Conservation (phyloP, 78 protist genomes). For the Creolimax fragrantissima region DNA sequence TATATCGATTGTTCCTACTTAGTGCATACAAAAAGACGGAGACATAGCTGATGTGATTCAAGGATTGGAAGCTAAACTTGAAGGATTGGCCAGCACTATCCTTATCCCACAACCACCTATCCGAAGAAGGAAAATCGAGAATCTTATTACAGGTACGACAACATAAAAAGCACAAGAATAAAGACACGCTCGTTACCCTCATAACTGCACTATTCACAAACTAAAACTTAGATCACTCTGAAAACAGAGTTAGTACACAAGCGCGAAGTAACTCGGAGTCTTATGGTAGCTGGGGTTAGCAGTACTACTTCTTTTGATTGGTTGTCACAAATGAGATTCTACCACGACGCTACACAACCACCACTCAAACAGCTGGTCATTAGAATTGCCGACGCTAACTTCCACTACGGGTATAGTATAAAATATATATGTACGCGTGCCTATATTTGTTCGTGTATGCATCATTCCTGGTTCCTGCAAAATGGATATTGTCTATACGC, state of each 20-base stretch:
- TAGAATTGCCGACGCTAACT: constrained; percentile 75
- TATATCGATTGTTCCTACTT: too few species aligned
- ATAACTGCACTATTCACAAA: too few species aligned
- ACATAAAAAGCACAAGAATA: too few species aligned
- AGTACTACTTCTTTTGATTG: constrained; percentile 63
- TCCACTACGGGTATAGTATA: constrained; percentile 88
- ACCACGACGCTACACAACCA: constrained; percentile 36
- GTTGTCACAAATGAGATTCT: constrained; percentile 83
- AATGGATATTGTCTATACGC: too few species aligned
- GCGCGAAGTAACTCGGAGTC: constrained; percentile 65
- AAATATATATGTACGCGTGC: constrained; percentile 86
- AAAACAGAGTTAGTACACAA: constrained; percentile 85
- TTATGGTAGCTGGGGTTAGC: constrained; percentile 6
- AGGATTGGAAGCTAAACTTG: constrained; percentile 26
- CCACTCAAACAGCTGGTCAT: constrained; percentile 40
- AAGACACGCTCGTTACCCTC: too few species aligned
- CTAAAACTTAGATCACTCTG: too few species aligned
- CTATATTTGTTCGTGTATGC: too few species aligned
- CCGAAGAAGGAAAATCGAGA: constrained; percentile 75
- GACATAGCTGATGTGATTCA: constrained; percentile 9
- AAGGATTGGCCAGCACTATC: constrained; percentile 64
- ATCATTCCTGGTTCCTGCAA: too few species aligned
- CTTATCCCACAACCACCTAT: constrained; percentile 38
- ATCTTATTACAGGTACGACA: constrained; percentile 57
- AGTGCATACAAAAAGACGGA: not conserved